Evolutionary conservation across 352 stramenopile genomes (phyloP).

Genomic region (Phytophthora parvispora): DNA sequence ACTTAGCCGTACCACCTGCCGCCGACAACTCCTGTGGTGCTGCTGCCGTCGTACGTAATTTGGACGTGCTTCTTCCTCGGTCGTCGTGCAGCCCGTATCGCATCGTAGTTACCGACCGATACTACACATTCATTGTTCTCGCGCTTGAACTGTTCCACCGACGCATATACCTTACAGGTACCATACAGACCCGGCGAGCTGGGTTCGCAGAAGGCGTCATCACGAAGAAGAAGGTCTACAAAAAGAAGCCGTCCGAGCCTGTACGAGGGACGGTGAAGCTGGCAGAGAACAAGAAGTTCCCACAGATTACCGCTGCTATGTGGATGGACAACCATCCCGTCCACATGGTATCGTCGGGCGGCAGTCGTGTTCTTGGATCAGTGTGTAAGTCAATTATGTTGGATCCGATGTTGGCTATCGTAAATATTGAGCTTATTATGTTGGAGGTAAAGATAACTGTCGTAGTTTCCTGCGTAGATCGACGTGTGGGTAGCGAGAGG

Average conservation of each 20-base stretch:
- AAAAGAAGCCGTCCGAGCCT: not conserved
- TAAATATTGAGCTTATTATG: not conserved
- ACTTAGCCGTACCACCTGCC: not conserved
- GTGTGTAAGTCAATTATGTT: slow-evolving; percentile 15
- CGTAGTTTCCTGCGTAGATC: not conserved
- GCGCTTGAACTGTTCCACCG: not conserved
- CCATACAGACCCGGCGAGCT: not conserved
- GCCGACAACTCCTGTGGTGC: slow-evolving; percentile 1
- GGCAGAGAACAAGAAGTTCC: slow-evolving; percentile 2
- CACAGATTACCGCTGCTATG: slow-evolving; percentile 4
- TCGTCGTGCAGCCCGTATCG: not conserved
- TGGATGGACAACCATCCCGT: slow-evolving; percentile 15
- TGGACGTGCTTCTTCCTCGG: not conserved
- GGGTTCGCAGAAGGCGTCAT: not conserved
- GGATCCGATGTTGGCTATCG: slow-evolving; percentile 2
- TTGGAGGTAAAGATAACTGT: not conserved
- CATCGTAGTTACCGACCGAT: slow-evolving; percentile 1
- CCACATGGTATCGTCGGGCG: slow-evolving; percentile 5
- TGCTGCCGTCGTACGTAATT: not conserved
- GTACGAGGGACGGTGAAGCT: not conserved
- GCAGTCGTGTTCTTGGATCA: not conserved
- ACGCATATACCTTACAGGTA: not conserved
- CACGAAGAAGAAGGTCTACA: not conserved
- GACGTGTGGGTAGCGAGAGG: no score
- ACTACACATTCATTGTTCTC: not conserved